Conservation (phyloP, 1,139 yeast genomes). For the Debaryomyces udenii region DNA sequence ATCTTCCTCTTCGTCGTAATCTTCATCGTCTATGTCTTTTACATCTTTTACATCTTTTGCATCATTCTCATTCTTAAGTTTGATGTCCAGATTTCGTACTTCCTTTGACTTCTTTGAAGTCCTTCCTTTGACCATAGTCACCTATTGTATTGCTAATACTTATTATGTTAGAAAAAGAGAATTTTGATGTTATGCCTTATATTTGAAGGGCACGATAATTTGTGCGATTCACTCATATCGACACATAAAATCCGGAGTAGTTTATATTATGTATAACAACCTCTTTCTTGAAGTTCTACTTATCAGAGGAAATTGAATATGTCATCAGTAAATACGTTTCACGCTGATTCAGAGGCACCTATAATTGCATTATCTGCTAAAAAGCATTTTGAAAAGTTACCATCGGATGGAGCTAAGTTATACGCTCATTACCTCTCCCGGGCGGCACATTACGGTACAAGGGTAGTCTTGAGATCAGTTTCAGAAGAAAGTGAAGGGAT, state of each 20-base stretch:
- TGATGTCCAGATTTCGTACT: neutral
- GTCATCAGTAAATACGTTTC: constrained; percentile 25
- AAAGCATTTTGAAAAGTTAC: constrained; percentile 46
- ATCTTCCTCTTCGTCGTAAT: constrained; percentile 63
- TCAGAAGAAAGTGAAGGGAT: constrained; percentile 79
- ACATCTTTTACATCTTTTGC: neutral
- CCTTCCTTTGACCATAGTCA: constrained; percentile 2
- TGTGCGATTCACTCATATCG: neutral
- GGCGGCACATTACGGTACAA: constrained; percentile 81
- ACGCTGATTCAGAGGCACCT: constrained; percentile 50
- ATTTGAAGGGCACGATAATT: constrained; percentile 6
- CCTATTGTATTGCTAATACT: too few relatives aligned
- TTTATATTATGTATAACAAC: neutral
- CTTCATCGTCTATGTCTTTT: constrained; percentile 16
- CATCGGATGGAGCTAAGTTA: constrained; percentile 40
- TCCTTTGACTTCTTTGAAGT: neutral
- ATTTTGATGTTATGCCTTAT: constrained; percentile 1
- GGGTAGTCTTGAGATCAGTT: constrained; percentile 81
- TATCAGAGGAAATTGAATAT: constrained; percentile 1
- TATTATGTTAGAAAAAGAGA: neutral
- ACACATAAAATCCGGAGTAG: neutral
- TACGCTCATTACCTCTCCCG: constrained; percentile 84
- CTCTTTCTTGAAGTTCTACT: neutral
- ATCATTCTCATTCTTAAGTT: neutral
- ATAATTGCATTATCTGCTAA: constrained; percentile 46